Evolutionary conservation across 331 rosid species (phyloP).

Genomic region (Rosa hybrid): DNA sequence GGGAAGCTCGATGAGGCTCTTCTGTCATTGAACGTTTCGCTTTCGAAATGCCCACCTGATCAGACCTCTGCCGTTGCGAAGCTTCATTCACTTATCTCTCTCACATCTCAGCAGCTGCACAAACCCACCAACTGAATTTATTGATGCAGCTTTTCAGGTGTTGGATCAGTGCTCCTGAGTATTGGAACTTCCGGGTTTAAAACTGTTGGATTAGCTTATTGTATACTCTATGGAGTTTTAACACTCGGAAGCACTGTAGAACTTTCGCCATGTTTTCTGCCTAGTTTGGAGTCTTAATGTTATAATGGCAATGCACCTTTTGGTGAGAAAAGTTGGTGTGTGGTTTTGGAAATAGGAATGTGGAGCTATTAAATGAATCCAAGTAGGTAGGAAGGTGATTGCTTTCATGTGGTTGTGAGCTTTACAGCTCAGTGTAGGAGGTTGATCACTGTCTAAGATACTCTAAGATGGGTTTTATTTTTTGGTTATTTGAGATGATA

Average conservation of each 20-base stretch:
- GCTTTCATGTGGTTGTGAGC: neutral
- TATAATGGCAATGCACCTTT: neutral
- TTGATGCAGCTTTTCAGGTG: neutral
- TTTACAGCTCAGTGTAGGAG: neutral
- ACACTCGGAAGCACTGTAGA: neutral
- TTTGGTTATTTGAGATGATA: neutral
- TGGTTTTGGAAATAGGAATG: neutral
- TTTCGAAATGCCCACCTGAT: constrained; percentile 72
- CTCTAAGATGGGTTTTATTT: neutral
- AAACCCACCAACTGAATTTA: constrained; percentile 33
- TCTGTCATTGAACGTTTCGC: constrained; percentile 54
- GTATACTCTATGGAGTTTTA: neutral
- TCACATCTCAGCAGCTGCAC: constrained; percentile 70
- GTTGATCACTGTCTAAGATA: neutral
- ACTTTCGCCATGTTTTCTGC: neutral
- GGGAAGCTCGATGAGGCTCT: constrained; percentile 81
- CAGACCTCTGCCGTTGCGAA: constrained; percentile 61
- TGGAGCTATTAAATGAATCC: neutral
- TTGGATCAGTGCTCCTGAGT: neutral
- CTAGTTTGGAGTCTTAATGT: neutral
- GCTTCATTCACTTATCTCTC: constrained; percentile 70
- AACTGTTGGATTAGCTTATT: neutral
- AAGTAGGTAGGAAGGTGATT: neutral
- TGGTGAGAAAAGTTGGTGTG: neutral
- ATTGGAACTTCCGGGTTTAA: too few relatives aligned